Evolutionary conservation across 1,284 basidiomycete genomes (phyloP).

Genomic region (Microbotryum violaceum): DNA sequence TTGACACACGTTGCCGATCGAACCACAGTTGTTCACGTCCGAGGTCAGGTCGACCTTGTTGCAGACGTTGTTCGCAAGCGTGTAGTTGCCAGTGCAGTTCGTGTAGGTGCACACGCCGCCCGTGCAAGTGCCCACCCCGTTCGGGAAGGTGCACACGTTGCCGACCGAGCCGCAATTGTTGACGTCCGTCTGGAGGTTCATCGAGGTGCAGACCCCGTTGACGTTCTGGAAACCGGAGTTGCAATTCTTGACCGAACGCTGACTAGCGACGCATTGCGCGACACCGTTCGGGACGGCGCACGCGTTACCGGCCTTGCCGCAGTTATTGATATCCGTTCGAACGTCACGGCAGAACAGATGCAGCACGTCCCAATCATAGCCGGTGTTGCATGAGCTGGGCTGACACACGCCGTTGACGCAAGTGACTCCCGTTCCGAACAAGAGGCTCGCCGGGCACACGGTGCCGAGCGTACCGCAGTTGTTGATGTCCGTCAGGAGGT

Average conservation of each 20-base stretch:
- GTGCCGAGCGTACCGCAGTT: constrained; percentile 14
- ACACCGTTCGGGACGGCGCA: constrained; percentile 3
- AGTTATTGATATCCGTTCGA: not conserved
- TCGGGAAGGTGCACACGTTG: constrained; percentile 10
- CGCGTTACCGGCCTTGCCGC: not conserved
- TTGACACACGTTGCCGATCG: constrained; percentile 20
- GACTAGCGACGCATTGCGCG: constrained; percentile 1
- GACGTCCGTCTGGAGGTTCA: constrained; percentile 5
- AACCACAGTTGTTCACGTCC: constrained; percentile 16
- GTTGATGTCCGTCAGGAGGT: constrained; percentile 4
- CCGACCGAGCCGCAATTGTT: constrained; percentile 7
- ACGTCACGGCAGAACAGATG: constrained; percentile 1
- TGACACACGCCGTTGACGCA: constrained; percentile 1
- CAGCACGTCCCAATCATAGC: constrained; percentile 2
- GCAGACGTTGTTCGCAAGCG: constrained; percentile 2
- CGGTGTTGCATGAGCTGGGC: constrained; percentile 4
- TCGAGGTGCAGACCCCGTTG: constrained; percentile 4
- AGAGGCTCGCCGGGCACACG: constrained; percentile 7
- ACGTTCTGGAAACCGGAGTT: constrained; percentile 8
- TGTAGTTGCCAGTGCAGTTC: constrained; percentile 4
- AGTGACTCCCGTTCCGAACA: constrained; percentile 2
- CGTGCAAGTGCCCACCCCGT: constrained; percentile 5
- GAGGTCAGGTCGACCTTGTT: not conserved
- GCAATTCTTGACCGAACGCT: not conserved
- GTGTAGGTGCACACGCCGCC: constrained; percentile 1